Base-by-base conservation (phyloP, 2,329 filamentous ascomycete genomes). In the Leptographium flavum region DNA sequence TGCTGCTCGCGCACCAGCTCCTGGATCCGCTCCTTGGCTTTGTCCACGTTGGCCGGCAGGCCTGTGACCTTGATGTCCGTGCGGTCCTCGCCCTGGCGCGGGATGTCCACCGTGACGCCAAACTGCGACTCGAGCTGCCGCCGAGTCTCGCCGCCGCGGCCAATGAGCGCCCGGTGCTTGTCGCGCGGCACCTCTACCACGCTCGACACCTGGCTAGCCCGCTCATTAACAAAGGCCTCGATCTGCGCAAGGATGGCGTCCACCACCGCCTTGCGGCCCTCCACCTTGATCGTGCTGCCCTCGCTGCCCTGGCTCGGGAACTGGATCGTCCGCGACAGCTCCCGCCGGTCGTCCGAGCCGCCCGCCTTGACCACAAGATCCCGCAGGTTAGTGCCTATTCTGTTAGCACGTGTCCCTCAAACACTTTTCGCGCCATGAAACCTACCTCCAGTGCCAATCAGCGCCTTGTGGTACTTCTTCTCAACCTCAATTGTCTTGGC, bases 81-180 rank as follows among this genome's bases (percentile, higher is more conserved):
- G 55, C 84, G 81, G 43, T 79, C 81, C 51, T 83, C 83, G 36
- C 87, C 87, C 65, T 94, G 87, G 54, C 87, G 83, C 21, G 92
- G 92, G 49, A 98, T 83, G 57, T 96, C 90, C 51, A 98, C 77
- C 8, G 81, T 79, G 44, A 98, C 81, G 46, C 77, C 80, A 67
- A 95, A 93, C 58, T 88, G 77, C 32, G 81, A 73, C 68, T 98
- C 92, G 23, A 98, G 73, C 52, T 82, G 76, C 51, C 85, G 83
- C 61, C 93, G 84, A 41, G 79, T 80, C 53, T 94, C 87, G 51
- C 93, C 92, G 51, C 87, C 87, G 46, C 87, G 86, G 36, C 92
- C 92, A 57, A 98, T 96, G 22, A 98, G 73, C 9, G 85, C 73
- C 45, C 88, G 76, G 62, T 98, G 93, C 70, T 95, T 93, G 55